These are phyloP conservation scores for Malus fusca DNA, from an alignment of 306 rosid genomes.

Conservation along the genomic window DNA sequence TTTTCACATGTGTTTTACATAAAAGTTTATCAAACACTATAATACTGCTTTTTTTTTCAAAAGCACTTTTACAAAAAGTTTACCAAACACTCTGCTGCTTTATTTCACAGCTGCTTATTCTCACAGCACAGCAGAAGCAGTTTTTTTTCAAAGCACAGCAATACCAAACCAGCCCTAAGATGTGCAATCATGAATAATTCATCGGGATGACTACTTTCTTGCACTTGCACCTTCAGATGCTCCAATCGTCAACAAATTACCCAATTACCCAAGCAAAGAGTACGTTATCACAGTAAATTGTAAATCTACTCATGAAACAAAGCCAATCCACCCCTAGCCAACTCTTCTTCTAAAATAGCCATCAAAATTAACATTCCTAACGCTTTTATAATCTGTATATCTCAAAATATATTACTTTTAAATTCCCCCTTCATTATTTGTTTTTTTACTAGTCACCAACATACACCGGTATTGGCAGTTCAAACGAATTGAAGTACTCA, in stretches of 20 bases:
- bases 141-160: too few relatives aligned
- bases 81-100: too few relatives aligned
- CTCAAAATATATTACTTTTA: background rate
- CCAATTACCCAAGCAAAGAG: background rate
- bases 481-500: conserved; percentile 9
- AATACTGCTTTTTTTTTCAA: too few relatives aligned
- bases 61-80: too few relatives aligned
- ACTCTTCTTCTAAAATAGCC: background rate
- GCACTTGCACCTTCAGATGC: background rate
- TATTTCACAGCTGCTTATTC: too few relatives aligned
- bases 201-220: background rate
- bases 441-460: background rate
- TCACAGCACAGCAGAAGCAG: too few relatives aligned
- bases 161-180: background rate
- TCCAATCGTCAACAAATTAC: background rate
- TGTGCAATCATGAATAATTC: background rate
- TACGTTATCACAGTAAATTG: background rate
- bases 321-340: conserved; percentile 7
- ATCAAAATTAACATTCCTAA: conserved; percentile 1
- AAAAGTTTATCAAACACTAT: too few relatives aligned
- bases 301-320: conserved; percentile 1
- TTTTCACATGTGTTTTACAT: too few relatives aligned
- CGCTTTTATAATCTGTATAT: background rate
- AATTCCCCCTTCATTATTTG: background rate
- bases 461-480: conserved; percentile 2